Percentiles rank a stretch among this genome's conserved stretches.
These are phyloP conservation scores for Flaveria trinervia DNA, from an alignment of 129 eudicot genomes.

Conservation along the genomic window DNA sequence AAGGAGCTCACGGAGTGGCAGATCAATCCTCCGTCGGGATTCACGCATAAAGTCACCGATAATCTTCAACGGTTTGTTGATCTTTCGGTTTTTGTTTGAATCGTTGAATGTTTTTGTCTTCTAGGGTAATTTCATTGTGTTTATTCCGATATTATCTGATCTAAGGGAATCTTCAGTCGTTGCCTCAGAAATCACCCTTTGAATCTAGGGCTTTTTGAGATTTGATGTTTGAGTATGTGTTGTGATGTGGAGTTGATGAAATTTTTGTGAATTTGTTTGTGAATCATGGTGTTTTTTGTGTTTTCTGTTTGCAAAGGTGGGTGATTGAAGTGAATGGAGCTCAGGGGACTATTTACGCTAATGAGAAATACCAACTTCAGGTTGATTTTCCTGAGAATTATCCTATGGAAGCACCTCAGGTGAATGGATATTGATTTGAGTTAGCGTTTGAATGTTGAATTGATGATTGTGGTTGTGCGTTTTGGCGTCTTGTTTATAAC, in stretches of 20 bases:
- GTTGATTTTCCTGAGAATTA: constrained; percentile 94
- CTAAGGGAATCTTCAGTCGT: constrained; percentile 4
- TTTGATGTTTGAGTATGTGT: neutral
- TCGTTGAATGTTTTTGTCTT: neutral
- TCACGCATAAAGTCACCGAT: constrained; percentile 85
- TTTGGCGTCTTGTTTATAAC: constrained; percentile 1
- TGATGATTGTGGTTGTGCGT: constrained; percentile 4
- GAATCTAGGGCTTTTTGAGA: constrained; percentile 24
- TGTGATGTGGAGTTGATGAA: neutral
- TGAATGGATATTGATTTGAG: constrained; percentile 13
- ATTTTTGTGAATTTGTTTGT: constrained; percentile 5
- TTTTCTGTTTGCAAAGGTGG: constrained; percentile 54
- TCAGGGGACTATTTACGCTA: constrained; percentile 71
- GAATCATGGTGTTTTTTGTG: constrained; percentile 31
- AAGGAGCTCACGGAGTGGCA: constrained; percentile 99
- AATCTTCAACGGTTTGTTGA: constrained; percentile 78
- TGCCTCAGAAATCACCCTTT: neutral
- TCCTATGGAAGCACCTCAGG: constrained; percentile 99
- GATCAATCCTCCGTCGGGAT: constrained; percentile 84
- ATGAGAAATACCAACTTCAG: constrained; percentile 79
- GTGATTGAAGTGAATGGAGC: constrained; percentile 89
- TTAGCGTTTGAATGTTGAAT: neutral
- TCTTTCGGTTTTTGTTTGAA: neutral
- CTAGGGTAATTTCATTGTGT: neutral
- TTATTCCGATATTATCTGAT: neutral